Base-by-base conservation (phyloP, 495 filamentous ascomycete species). In the Friedmanniomyces simplex region DNA sequence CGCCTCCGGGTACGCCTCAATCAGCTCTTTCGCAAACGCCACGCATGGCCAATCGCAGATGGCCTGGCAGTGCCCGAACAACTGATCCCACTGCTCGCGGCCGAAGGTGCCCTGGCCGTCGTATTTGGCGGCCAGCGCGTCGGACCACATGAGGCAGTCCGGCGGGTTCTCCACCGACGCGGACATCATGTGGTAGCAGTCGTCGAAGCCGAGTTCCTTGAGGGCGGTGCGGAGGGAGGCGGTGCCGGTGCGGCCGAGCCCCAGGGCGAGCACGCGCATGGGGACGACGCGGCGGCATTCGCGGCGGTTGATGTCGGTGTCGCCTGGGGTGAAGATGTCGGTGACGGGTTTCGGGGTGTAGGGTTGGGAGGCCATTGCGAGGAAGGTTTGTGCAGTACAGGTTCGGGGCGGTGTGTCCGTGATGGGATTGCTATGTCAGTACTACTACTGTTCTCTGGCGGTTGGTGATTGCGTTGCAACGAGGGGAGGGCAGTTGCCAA, bases 171-270 rank as follows among this genome's bases (percentile, higher is more conserved):
- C 79, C 53, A 84, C 74, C 53, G 76, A 75, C 53, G 78, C 76
- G 53, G 78, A 79, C 79, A 82, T 83, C 72, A 83, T 82, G 72
- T 86, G 82, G 74, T 84, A 84, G 60, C 74, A 79, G 68, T 81
- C 76, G 57, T 73, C 60, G 68, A 82, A 84, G 25, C 82, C 82
- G 20, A 86, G 74, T 36, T 76, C 70, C 54, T 79, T 72, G 12
- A 86, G 71, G 14, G 81, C 82, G 51, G 76, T 77, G 50, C 78
- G 77, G 20, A 85, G 74, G 26, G 81, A 85, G 26, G 81, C 79
- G 65, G 83, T 85, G 66, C 81, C 82, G n/a, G 83, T 85, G 62
- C 83, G 71, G 54, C 79, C 76, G 34, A 84, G 74, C 47, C 83
- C 81, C 5, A 85, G 73, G 54, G 76, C 76, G 26, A 86, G 73